Percentiles rank a stretch among this genome's conserved stretches.
Evolutionary conservation across 1,139 yeast genomes (phyloP).

Genomic region (Yamadazyma songkhlaensis): DNA sequence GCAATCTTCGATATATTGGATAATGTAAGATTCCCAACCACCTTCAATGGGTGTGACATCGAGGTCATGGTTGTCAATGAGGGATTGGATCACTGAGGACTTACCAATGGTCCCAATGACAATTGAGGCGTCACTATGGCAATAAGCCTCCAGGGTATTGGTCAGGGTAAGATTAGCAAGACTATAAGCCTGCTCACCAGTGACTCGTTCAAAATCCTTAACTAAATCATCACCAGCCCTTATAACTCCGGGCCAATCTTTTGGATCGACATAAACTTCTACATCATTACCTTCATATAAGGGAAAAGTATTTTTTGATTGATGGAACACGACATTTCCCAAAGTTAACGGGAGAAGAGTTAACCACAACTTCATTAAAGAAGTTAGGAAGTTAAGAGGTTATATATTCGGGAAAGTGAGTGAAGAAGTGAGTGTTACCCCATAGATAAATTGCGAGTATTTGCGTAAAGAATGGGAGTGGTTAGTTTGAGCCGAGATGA

Average conservation of each 20-base stretch:
- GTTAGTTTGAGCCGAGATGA: too few relatives aligned
- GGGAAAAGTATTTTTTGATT: slow-evolving; percentile 5
- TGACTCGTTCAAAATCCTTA: slow-evolving; percentile 9
- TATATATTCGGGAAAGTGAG: too few relatives aligned
- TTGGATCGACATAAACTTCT: slow-evolving; percentile 9
- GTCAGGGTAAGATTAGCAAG: slow-evolving; percentile 4
- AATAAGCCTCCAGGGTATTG: slow-evolving; percentile 2
- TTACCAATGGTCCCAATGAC: slow-evolving; percentile 17
- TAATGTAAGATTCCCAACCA: slow-evolving; percentile 16
- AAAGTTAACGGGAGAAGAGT: slow-evolving; percentile 2
- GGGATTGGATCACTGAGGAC: slow-evolving; percentile 11
- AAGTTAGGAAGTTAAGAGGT: too few relatives aligned
- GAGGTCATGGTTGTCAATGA: slow-evolving; percentile 8
- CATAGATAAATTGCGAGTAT: too few relatives aligned
- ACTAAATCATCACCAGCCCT: slow-evolving; percentile 12
- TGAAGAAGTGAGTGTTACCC: too few relatives aligned
- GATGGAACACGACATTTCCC: slow-evolving; percentile 10
- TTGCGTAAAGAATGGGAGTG: too few relatives aligned
- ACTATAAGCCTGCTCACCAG: slow-evolving; percentile 4
- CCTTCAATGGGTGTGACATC: slow-evolving; percentile 13
- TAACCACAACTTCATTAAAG: not conserved
- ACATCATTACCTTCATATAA: slow-evolving; percentile 4
- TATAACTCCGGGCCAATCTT: slow-evolving; percentile 16
- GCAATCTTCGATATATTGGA: slow-evolving; percentile 9
- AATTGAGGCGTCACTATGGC: slow-evolving; percentile 8